Evolutionary conservation across 371 early-diverging fungal species (phyloP), one percentile per base, ranked within the genome.

Genomic region (Lichtheimia hyalospora): DNA sequence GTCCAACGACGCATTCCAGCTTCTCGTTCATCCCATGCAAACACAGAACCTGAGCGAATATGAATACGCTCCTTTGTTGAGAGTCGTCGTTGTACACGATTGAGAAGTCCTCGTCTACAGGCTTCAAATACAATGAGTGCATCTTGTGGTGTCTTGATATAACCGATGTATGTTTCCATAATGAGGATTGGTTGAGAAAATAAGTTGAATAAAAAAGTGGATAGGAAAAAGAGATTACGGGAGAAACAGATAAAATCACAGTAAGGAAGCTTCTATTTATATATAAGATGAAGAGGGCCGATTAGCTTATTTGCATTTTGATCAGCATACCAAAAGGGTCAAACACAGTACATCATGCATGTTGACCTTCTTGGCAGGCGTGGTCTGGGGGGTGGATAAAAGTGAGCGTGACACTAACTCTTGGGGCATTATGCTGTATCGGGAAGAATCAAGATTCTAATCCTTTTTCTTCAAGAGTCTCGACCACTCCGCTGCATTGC

Each of bases 1-100:
- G 95, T 94, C 95, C 95, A 94, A n/a, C 95, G 81, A 51, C 88
- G 79, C 81, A 94, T 93, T 0, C 93, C 90, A 5, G 91, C 84
- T 59, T 93, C 94, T 20, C 84, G 75, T 70, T 94, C 94, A 67
- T 91, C 91, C 87, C 90, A 93, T n/a, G 91, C 88, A 67, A 90
- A 94, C 0, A 93, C 86, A 1, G 92, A 88, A 1, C 93, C 93
- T 4, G 92, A 87, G 46, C 68, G 79, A 61, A 88, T 87, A 42
- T 72, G 73, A n/a, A 64, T 60, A 46, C 86, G 82, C 64, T 89
- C 86, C 59, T 81, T 77, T 16, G 85, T 85, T 49, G 83, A 77
- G 20, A 93, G 80, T 20, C 94, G 82, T n/a, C 93, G 83, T 53
- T 84, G 87, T 2, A 94, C 85, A 39, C 87, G 77, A 7, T 80